phyloP scores from a whole-genome alignment of 768 basidiomycete genomes.

The Mrakia frigida region DNA sequence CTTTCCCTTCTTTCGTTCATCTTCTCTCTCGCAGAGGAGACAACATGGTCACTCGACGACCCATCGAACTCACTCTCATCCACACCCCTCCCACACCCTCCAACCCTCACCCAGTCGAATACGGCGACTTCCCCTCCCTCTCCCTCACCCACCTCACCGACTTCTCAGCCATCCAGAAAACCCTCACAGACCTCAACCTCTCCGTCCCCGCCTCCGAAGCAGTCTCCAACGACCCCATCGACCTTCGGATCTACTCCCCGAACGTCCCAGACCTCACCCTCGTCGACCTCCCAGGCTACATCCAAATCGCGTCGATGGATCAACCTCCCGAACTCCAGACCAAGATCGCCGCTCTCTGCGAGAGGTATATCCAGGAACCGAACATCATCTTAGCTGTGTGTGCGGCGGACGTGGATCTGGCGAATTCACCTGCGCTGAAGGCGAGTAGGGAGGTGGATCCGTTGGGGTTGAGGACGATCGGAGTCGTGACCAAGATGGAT shows the following conservation, averaged over 20 bases:
- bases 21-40: conserved; percentile 64
- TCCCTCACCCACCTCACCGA: conserved; percentile 84
- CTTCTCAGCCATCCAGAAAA: conserved; percentile 86
- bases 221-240: conserved; percentile 90
- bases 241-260: conserved; percentile 92
- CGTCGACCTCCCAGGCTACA: conserved; percentile 95
- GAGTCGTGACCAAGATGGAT: conserved; percentile 99
- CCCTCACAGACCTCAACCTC: conserved; percentile 88
- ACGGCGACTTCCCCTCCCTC: conserved; percentile 88
- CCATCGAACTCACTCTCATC: conserved; percentile 94
- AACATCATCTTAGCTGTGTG: conserved; percentile 99
- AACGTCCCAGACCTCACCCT: conserved; percentile 94
- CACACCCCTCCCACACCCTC: conserved; percentile 69
- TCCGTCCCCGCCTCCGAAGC: conserved; percentile 84
- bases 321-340: conserved; percentile 92
- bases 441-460: conserved; percentile 93
- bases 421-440: conserved; percentile 90
- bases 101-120: conserved; percentile 58
- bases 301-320: conserved; percentile 89
- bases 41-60: conserved; percentile 98
- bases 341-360: conserved; percentile 82
- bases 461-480: conserved; percentile 88
- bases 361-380: conserved; percentile 98
- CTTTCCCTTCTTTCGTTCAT: background rate
- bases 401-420: conserved; percentile 95